A percentile compares a stretch with the other conserved stretches of the same genome.
phyloP scores from a whole-genome alignment of 495 filamentous ascomycete genomes.

The Pyrenula aspistea region DNA sequence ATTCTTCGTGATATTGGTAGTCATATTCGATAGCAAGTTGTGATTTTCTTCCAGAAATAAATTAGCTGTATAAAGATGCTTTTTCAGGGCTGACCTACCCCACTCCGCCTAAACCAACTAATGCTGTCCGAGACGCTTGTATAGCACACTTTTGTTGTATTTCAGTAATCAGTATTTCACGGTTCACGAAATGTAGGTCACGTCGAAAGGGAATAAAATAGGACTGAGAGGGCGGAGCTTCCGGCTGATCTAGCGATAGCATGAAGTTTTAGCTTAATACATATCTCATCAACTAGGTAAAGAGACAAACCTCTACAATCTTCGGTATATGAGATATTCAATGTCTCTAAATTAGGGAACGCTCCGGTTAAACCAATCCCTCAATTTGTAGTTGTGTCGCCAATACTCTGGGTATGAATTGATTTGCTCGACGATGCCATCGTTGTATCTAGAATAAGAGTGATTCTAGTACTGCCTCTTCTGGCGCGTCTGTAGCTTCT shows the following conservation, averaged over 20 bases:
- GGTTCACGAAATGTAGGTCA: conserved; percentile 23
- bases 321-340: too few species aligned
- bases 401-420: too few species aligned
- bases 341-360: too few species aligned
- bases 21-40: conserved; percentile 27
- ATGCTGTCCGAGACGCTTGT: conserved; percentile 12
- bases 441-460: too few species aligned
- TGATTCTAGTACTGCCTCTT: too few species aligned
- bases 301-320: too few species aligned
- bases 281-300: too few species aligned
- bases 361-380: too few species aligned
- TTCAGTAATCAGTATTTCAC: conserved; percentile 12
- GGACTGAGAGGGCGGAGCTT: conserved; percentile 9
- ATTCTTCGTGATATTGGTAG: conserved; percentile 20
- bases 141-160: conserved; percentile 13
- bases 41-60: conserved; percentile 20
- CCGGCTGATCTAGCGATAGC: conserved; percentile 4
- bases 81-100: conserved; percentile 8
- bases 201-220: conserved; percentile 18
- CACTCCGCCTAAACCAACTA: conserved; percentile 21
- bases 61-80: conserved; percentile 1
- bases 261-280: too few species aligned
- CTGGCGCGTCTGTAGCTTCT: too few species aligned
- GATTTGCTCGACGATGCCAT: too few species aligned
- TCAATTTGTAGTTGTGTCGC: too few species aligned